These are phyloP conservation scores for Aquilaria malaccensis DNA, from an alignment of 345 rosid genomes.

Conservation along the genomic window DNA sequence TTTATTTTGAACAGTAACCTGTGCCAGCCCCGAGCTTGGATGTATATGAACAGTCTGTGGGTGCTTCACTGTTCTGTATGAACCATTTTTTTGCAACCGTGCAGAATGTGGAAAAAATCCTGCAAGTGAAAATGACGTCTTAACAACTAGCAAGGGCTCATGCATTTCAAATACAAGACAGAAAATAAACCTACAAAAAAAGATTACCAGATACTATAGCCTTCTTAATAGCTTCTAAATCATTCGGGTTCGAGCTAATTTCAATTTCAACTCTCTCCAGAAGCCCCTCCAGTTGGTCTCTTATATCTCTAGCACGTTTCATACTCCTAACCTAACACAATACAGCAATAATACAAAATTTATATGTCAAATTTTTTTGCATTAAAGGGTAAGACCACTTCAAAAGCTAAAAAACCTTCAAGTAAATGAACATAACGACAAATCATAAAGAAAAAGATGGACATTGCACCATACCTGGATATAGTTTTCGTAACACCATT, in stretches of 20 bases:
- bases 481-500: slow-evolving; percentile 97
- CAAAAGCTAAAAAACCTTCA: background rate
- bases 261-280: slow-evolving; percentile 97
- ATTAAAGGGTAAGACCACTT: background rate
- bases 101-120: slow-evolving; percentile 93
- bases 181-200: background rate
- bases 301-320: slow-evolving; percentile 93
- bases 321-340: slow-evolving; percentile 81
- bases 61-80: slow-evolving; percentile 85
- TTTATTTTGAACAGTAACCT: slow-evolving; percentile 31
- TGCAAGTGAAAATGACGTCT: slow-evolving; percentile 22
- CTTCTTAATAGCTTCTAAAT: slow-evolving; percentile 69
- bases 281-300: slow-evolving; percentile 95
- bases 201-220: slow-evolving; percentile 72
- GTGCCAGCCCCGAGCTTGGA: slow-evolving; percentile 92
- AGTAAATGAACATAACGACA: background rate
- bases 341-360: slow-evolving; percentile 8
- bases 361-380: no score
- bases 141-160: slow-evolving; percentile 8
- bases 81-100: slow-evolving; percentile 84
- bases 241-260: slow-evolving; percentile 48
- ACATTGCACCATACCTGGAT: slow-evolving; percentile 54
- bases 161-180: background rate
- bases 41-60: slow-evolving; percentile 90
- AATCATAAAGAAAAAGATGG: background rate